A percentile compares a stretch with the other conserved stretches of the same genome.
These are phyloP conservation scores for Phoenix roebelenii DNA, from an alignment of 176 grass and related monocot species.

Conservation along the genomic window DNA sequence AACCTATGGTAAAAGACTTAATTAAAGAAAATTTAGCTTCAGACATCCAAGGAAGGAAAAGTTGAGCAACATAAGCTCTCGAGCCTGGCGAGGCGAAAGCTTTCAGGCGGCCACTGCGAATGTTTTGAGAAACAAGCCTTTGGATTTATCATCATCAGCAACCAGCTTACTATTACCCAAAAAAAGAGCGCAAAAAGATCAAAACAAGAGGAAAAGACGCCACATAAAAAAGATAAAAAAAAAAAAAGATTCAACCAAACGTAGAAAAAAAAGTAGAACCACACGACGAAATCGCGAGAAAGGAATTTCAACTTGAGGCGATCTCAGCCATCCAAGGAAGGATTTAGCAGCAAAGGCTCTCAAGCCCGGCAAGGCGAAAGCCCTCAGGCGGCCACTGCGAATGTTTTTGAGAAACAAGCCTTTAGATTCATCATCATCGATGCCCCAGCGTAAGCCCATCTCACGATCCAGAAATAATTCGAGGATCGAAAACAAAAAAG, in stretches of 20 bases:
- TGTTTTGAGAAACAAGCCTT: conserved; percentile 15
- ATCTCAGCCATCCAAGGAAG: conserved; percentile 8
- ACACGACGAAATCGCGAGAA: too few species aligned
- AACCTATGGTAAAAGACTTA: too few species aligned
- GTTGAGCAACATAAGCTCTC: conserved; percentile 3
- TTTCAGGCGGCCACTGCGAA: conserved; percentile 8
- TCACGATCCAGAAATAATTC: too few species aligned
- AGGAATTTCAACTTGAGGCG: too few species aligned
- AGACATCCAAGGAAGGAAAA: conserved; percentile 7
- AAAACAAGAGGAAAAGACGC: too few species aligned
- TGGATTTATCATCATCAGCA: not conserved
- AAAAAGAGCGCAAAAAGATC: too few species aligned
- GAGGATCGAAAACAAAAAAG: too few species aligned
- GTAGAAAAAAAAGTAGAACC: too few species aligned
- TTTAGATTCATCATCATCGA: not conserved
- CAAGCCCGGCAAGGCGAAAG: not conserved
- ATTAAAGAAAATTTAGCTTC: not conserved
- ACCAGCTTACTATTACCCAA: too few species aligned
- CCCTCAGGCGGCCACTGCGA: conserved; percentile 11
- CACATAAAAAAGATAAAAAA: too few species aligned
- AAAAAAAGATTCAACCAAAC: too few species aligned
- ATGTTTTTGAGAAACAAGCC: conserved; percentile 7
- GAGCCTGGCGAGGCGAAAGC: not conserved
- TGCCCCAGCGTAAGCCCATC: too few species aligned
- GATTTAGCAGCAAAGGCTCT: not conserved